Evolutionary conservation across 495 filamentous ascomycete genomes (phyloP).

Genomic region (Podospora appendiculata): DNA sequence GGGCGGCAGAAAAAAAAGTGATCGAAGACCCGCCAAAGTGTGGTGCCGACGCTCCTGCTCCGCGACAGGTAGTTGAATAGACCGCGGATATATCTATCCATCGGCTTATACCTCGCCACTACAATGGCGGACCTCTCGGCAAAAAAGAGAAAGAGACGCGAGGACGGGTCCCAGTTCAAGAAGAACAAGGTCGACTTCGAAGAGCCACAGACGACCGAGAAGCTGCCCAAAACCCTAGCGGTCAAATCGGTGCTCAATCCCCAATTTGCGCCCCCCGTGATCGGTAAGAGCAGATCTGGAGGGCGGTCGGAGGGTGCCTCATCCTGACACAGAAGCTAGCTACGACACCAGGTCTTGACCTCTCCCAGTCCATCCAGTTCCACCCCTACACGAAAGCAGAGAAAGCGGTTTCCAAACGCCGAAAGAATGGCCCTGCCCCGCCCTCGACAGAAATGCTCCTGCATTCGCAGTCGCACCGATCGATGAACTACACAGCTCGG

Average conservation of each 20-base stretch:
- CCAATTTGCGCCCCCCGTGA: constrained; percentile 54
- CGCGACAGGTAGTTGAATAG: not conserved
- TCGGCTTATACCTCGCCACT: not conserved
- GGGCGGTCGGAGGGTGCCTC: not conserved
- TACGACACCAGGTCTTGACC: constrained; percentile 57
- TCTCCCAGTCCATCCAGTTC: constrained; percentile 49
- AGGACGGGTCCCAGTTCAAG: constrained; percentile 33
- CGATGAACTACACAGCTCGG: constrained; percentile 72
- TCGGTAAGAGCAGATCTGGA: constrained; percentile 40
- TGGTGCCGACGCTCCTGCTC: not conserved
- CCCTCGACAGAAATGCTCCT: constrained; percentile 56
- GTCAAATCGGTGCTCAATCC: constrained; percentile 53
- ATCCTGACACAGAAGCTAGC: constrained; percentile 35
- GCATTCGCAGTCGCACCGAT: constrained; percentile 67
- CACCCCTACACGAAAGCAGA: constrained; percentile 55
- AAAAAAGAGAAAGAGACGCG: constrained; percentile 67
- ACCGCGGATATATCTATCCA: too few relatives aligned
- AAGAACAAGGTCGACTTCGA: constrained; percentile 59
- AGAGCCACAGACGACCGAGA: constrained; percentile 20
- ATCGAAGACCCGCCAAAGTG: not conserved
- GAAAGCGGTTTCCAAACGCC: constrained; percentile 30
- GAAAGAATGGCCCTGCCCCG: constrained; percentile 35
- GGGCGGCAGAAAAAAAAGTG: constrained; percentile 14
- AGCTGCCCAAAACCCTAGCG: constrained; percentile 29
- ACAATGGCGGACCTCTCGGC: constrained; percentile 49